Evolutionary conservation across 495 filamentous ascomycete genomes (phyloP), one percentile per base, ranked within the genome.

Genomic region (Haplographium delicatum): DNA sequence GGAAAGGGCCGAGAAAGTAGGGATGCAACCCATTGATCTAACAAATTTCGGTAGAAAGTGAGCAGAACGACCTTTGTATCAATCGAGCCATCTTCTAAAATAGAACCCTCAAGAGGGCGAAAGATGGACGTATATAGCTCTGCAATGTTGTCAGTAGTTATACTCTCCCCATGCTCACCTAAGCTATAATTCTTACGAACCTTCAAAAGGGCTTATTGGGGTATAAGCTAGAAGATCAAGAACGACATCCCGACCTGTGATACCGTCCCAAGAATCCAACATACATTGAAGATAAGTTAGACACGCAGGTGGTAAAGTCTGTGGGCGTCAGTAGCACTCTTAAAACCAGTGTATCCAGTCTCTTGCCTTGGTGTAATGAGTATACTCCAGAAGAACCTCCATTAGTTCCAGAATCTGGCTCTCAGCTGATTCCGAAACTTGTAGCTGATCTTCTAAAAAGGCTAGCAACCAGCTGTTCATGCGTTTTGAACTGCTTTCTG

Each of bases 211-310:
- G 5, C 68, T 64, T 3, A 90, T 55, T 0, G 85, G 83, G 6
- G 81, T 58, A 56, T 76, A 85, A 15, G 78, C 73, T 8, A 93
- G 64, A 4, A 89, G 71, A 28, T 78, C 72, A n/a, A 93, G 62
- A 23, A 93, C 65, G 6, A 72, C 61, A n/a, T 81, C 70, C 37
- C 70, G 69, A 42, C 81, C 75, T 35, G 75, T 70, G 19, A 64
- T 62, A 4, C 88, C 88, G 54, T 88, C 74, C 89, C 89, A 94
- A n/a, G 66, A 54, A 8, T 61, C 56, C 5, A 94, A 55, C 53
- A 84, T 85, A 6, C 66, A 66, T 33, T 66, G 65, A 19, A 94
- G 67, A 63, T 89, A 94, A 0, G 66, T 65, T n/a, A 78, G 54
- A 24, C 83, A 71, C 0, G 84, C 68, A 9, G 74, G 69, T 1